A percentile compares a stretch with the other conserved stretches of the same genome.
Conservation (phyloP, 371 early-diverging fungal species). For the Vavraia culicis region DNA sequence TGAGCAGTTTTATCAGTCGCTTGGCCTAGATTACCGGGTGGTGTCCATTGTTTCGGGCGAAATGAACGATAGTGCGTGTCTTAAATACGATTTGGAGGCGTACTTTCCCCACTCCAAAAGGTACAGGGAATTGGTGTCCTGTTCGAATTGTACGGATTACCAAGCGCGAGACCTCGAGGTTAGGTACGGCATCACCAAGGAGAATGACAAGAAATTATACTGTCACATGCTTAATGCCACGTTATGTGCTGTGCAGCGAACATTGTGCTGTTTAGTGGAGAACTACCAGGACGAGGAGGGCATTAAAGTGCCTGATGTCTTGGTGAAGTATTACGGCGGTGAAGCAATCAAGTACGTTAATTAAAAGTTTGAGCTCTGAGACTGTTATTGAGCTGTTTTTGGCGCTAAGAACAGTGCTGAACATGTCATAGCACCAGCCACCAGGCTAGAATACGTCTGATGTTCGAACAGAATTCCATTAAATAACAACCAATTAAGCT, state of each 20-base stretch:
- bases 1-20: conserved; percentile 79
- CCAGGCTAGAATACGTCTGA: too few species aligned
- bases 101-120: conserved; percentile 81
- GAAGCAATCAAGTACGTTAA: conserved; percentile 13
- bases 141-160: conserved; percentile 98
- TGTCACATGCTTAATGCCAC: conserved; percentile 96
- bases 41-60: conserved; percentile 87
- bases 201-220: conserved; percentile 55
- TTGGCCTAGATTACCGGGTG: conserved; percentile 68
- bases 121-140: conserved; percentile 91
- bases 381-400: too few species aligned
- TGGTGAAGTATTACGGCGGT: conserved; percentile 34
- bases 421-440: too few species aligned
- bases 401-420: too few species aligned
- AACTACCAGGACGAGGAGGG: conserved; percentile 71
- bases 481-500: too few species aligned
- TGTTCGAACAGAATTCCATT: too few species aligned
- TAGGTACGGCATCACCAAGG: conserved; percentile 78
- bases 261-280: conserved; percentile 86
- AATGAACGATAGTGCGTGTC: conserved; percentile 92
- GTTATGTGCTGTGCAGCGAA: conserved; percentile 82
- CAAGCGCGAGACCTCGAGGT: conserved; percentile 81
- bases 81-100: conserved; percentile 97
- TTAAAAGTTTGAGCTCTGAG: too few species aligned
- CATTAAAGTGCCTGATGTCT: conserved; percentile 48